These are phyloP conservation scores for Tricholomella constricta DNA, from an alignment of 768 basidiomycete genomes.

Conservation along the genomic window DNA sequence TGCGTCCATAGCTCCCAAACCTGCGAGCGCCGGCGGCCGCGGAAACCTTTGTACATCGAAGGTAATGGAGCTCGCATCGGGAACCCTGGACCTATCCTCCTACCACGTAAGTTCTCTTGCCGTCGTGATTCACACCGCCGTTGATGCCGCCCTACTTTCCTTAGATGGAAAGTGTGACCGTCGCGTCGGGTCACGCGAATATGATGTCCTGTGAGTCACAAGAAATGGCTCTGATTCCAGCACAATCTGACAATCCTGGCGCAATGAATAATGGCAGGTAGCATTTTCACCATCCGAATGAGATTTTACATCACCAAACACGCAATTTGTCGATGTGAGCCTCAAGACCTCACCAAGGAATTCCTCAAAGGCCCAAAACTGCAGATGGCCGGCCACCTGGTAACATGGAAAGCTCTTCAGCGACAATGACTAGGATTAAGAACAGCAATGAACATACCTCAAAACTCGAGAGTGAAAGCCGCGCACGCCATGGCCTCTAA, in stretches of 20 bases:
- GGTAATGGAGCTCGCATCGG: background rate
- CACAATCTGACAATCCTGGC: background rate
- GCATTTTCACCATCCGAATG: background rate
- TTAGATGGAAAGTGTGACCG: slow-evolving; percentile 1
- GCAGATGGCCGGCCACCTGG: background rate
- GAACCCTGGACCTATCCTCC: background rate
- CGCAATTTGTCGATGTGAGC: background rate
- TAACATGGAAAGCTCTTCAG: background rate
- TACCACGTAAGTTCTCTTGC: background rate
- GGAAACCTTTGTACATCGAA: background rate
- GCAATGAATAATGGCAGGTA: slow-evolving; percentile 1
- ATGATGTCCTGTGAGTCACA: background rate
- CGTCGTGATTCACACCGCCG: background rate
- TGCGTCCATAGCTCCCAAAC: no score
- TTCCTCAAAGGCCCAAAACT: background rate
- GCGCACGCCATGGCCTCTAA: background rate
- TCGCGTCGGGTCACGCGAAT: background rate
- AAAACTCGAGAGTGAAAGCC: background rate
- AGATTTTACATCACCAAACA: background rate
- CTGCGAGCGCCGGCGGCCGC: no score
- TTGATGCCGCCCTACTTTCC: background rate
- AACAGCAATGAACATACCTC: background rate
- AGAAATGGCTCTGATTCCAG: background rate
- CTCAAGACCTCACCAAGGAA: background rate
- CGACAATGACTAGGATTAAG: background rate